A percentile compares a stretch with the other conserved stretches of the same genome.
phyloP scores from a whole-genome alignment of 129 eudicot species.

The Heracleum sosnowskyi region DNA sequence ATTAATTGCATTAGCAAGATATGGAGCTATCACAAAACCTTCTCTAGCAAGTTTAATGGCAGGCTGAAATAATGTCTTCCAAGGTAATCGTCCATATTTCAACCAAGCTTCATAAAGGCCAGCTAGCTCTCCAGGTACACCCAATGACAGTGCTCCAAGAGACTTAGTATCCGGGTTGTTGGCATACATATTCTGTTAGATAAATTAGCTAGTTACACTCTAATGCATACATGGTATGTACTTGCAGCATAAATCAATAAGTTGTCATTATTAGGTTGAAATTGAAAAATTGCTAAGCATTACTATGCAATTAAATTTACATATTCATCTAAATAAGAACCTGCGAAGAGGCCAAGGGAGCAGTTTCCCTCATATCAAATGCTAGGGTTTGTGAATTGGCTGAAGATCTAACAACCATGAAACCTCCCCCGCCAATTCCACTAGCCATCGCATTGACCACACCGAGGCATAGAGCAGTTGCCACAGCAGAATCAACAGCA shows the following conservation, averaged over 20 bases:
- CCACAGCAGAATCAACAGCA: slow-evolving; percentile 90
- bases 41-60: slow-evolving; percentile 63
- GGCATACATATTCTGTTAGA: slow-evolving; percentile 75
- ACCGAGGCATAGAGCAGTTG: slow-evolving; percentile 72
- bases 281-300: not conserved
- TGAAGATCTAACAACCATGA: slow-evolving; percentile 73
- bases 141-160: slow-evolving; percentile 66
- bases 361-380: slow-evolving; percentile 90
- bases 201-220: not conserved
- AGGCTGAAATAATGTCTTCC: slow-evolving; percentile 65
- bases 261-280: not conserved
- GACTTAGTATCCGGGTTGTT: slow-evolving; percentile 40
- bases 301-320: not conserved
- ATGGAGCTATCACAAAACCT: slow-evolving; percentile 62
- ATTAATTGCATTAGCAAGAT: slow-evolving; percentile 42
- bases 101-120: slow-evolving; percentile 78
- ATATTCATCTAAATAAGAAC: slow-evolving; percentile 18
- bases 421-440: slow-evolving; percentile 92
- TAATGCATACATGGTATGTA: not conserved
- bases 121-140: slow-evolving; percentile 87
- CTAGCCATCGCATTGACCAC: slow-evolving; percentile 80
- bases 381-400: slow-evolving; percentile 40
- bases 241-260: not conserved
- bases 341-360: slow-evolving; percentile 86
- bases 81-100: slow-evolving; percentile 65